phyloP scores from a whole-genome alignment of 2,329 filamentous ascomycete species.

The Aspergillus hiratsukae region DNA sequence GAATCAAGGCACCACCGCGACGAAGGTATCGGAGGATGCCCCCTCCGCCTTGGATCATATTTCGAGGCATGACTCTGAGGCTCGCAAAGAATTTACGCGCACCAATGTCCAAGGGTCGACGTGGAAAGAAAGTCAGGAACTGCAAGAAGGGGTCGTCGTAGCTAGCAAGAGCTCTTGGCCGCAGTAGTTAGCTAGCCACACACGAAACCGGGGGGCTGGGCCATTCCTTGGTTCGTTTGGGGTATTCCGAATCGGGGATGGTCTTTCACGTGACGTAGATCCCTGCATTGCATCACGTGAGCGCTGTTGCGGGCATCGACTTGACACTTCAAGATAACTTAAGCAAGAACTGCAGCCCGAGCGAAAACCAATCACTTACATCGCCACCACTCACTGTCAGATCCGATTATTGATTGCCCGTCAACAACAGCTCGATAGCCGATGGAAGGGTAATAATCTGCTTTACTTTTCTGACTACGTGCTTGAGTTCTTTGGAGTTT shows the following conservation, averaged over 20 bases:
- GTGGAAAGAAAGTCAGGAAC: not conserved
- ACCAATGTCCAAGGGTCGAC: not conserved
- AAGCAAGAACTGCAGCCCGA: not conserved
- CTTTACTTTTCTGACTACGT: slow-evolving; percentile 15
- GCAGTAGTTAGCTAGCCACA: slow-evolving; percentile 13
- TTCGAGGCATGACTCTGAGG: slow-evolving; percentile 26
- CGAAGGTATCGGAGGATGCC: slow-evolving; percentile 28
- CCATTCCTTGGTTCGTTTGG: slow-evolving; percentile 22
- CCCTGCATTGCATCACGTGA: slow-evolving; percentile 11
- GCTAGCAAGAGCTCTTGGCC: slow-evolving; percentile 8
- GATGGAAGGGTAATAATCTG: slow-evolving; percentile 23
- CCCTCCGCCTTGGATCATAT: slow-evolving; percentile 27
- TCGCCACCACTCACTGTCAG: not conserved
- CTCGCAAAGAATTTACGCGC: not conserved
- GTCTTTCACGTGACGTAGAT: not conserved
- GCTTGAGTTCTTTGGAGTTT: slow-evolving; percentile 28
- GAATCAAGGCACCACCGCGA: slow-evolving; percentile 19
- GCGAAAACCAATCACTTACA: not conserved
- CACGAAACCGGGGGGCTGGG: slow-evolving; percentile 29
- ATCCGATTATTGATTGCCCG: not conserved
- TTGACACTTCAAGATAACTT: not conserved
- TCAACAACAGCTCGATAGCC: slow-evolving; percentile 2
- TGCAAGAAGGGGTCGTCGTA: not conserved
- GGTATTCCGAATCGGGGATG: slow-evolving; percentile 21
- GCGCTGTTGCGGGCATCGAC: not conserved